A percentile compares a stretch with the other conserved stretches of the same genome.
These are phyloP conservation scores for Penicillium fimorum DNA, from an alignment of 495 filamentous ascomycete species.

Conservation along the genomic window DNA sequence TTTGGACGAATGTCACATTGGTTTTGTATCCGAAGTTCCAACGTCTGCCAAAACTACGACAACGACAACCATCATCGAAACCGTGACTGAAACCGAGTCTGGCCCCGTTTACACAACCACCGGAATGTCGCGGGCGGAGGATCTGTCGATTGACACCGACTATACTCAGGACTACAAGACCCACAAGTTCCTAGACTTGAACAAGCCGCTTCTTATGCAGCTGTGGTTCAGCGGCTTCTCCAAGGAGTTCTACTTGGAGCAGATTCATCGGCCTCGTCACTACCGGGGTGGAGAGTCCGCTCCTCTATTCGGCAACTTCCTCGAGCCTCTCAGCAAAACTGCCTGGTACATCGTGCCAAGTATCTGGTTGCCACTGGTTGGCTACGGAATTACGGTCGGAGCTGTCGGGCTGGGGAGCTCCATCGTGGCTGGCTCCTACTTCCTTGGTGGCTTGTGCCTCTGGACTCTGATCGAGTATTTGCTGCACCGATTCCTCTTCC, in stretches of 20 bases:
- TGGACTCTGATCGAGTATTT: conserved; percentile 93
- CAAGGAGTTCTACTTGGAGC: conserved; percentile 93
- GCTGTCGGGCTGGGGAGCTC: conserved; percentile 52
- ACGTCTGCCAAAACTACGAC: conserved; percentile 24
- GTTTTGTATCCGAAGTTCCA: conserved; percentile 57
- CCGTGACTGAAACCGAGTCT: conserved; percentile 34
- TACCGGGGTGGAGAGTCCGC: conserved; percentile 91
- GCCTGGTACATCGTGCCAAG: conserved; percentile 87
- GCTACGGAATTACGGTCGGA: conserved; percentile 71
- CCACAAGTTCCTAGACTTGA: conserved; percentile 92
- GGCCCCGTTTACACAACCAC: conserved; percentile 66
- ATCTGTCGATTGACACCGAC: conserved; percentile 84
- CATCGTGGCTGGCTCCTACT: conserved; percentile 52
- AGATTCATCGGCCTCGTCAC: conserved; percentile 92
- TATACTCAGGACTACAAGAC: conserved; percentile 67
- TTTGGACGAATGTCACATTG: conserved; percentile 78
- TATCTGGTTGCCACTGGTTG: conserved; percentile 80
- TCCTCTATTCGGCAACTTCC: conserved; percentile 94
- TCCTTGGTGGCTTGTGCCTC: conserved; percentile 61
- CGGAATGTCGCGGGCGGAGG: conserved; percentile 81
- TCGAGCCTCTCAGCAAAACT: conserved; percentile 92
- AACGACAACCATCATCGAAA: conserved; percentile 22
- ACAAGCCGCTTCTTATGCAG: conserved; percentile 80
- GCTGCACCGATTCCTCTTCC: conserved; percentile 90
- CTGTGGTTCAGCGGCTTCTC: conserved; percentile 84